These are phyloP conservation scores for Fusarium buxicola DNA, from an alignment of 2,329 filamentous ascomycete genomes.

Conservation along the genomic window DNA sequence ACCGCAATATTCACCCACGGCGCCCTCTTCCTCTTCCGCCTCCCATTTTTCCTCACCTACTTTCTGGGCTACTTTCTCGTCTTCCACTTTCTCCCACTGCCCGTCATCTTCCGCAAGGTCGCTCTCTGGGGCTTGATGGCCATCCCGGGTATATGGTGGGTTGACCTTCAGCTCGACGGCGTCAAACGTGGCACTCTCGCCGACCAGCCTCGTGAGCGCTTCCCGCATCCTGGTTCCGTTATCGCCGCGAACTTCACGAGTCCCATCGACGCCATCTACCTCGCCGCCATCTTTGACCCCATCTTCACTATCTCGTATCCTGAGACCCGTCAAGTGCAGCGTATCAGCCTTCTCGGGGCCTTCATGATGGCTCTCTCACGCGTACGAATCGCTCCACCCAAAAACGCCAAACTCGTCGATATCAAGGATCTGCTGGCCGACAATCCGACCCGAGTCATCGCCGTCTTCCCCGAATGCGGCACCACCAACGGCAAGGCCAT, in stretches of 20 bases:
- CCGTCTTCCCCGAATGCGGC: slow-evolving; percentile 92
- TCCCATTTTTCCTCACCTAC: slow-evolving; percentile 80
- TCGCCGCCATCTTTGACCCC: slow-evolving; percentile 95
- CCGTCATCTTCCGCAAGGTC: slow-evolving; percentile 76
- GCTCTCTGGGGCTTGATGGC: slow-evolving; percentile 88
- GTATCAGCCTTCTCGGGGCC: slow-evolving; percentile 80
- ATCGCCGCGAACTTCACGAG: slow-evolving; percentile 94
- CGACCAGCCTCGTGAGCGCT: slow-evolving; percentile 76
- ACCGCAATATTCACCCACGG: slow-evolving; percentile 73
- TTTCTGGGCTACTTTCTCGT: slow-evolving; percentile 79
- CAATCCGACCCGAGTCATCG: slow-evolving; percentile 81
- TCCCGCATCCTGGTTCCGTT: slow-evolving; percentile 82
- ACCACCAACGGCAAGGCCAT: slow-evolving; percentile 95
- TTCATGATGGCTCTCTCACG: slow-evolving; percentile 77
- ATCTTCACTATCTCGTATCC: slow-evolving; percentile 92
- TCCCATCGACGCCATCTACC: slow-evolving; percentile 91
- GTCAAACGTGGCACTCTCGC: slow-evolving; percentile 91
- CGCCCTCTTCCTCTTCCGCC: slow-evolving; percentile 82
- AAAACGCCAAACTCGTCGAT: slow-evolving; percentile 65
- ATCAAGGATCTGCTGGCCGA: slow-evolving; percentile 71
- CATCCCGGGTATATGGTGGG: slow-evolving; percentile 96
- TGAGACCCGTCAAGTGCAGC: slow-evolving; percentile 76
- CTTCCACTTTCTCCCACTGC: slow-evolving; percentile 82
- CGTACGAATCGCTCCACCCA: slow-evolving; percentile 61
- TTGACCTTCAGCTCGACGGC: slow-evolving; percentile 97